Percentiles rank a stretch among this genome's conserved stretches.
Evolutionary conservation across 2,329 filamentous ascomycete genomes (phyloP).

Genomic region (Talaromyces sp.): DNA sequence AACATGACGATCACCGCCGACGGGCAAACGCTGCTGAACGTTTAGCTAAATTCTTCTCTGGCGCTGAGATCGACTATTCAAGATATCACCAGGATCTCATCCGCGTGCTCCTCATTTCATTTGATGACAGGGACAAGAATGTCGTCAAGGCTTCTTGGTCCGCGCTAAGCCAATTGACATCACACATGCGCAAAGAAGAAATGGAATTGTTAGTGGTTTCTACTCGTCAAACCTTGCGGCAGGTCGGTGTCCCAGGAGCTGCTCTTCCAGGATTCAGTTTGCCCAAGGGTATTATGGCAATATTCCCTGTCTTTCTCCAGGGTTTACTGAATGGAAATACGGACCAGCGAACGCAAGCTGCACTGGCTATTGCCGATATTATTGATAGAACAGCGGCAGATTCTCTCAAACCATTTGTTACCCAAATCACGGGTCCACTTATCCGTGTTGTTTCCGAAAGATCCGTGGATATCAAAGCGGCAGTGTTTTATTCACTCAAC

Average conservation of each 20-base stretch:
- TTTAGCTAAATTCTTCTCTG: conserved; percentile 78
- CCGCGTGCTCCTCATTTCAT: conserved; percentile 80
- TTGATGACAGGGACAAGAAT: conserved; percentile 75
- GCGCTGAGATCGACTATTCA: conserved; percentile 80
- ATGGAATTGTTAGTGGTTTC: conserved; percentile 91
- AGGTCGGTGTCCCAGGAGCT: conserved; percentile 80
- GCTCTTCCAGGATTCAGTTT: conserved; percentile 81
- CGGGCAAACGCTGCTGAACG: conserved; percentile 73
- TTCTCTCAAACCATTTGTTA: conserved; percentile 88
- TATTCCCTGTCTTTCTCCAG: conserved; percentile 94
- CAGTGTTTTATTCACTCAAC: conserved; percentile 89
- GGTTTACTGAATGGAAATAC: conserved; percentile 93
- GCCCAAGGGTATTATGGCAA: conserved; percentile 94
- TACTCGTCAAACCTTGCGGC: conserved; percentile 77
- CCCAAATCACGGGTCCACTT: conserved; percentile 92
- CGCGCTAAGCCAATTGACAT: conserved; percentile 80
- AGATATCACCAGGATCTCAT: conserved; percentile 95
- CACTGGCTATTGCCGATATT: conserved; percentile 90
- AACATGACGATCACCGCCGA: conserved; percentile 86
- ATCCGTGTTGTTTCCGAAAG: conserved; percentile 97
- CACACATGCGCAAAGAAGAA: conserved; percentile 88
- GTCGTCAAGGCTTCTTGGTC: conserved; percentile 89
- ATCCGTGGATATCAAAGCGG: conserved; percentile 89
- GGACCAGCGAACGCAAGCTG: conserved; percentile 87
- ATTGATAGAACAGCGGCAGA: conserved; percentile 86